A percentile compares a stretch with the other conserved stretches of the same genome.
Conservation (phyloP, 441 rosid genomes). For the Flueggea neowawraea region DNA sequence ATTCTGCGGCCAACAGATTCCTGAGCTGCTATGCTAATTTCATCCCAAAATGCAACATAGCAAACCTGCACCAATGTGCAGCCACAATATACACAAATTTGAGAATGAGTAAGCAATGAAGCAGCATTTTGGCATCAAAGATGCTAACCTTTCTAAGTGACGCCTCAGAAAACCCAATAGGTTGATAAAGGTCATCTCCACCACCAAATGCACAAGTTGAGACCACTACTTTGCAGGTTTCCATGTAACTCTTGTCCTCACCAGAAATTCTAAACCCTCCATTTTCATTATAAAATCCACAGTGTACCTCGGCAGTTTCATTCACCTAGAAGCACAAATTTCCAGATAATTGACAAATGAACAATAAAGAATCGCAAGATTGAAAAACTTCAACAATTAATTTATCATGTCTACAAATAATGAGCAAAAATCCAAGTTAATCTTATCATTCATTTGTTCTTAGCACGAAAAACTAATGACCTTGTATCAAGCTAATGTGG, state of each 20-base stretch:
- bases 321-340: slow-evolving; percentile 52
- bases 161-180: slow-evolving; percentile 78
- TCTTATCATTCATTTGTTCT: too few relatives aligned
- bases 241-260: slow-evolving; percentile 70
- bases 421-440: too few relatives aligned
- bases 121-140: background rate
- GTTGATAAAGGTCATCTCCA: slow-evolving; percentile 95
- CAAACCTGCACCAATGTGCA: slow-evolving; percentile 59
- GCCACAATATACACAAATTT: background rate
- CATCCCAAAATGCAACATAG: slow-evolving; percentile 98
- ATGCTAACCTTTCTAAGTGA: slow-evolving; percentile 66
- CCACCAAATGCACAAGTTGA: slow-evolving; percentile 99
- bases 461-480: too few relatives aligned
- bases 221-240: slow-evolving; percentile 64
- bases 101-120: background rate
- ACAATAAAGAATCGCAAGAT: too few relatives aligned
- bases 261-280: slow-evolving; percentile 75
- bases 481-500: too few relatives aligned
- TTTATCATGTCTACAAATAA: too few relatives aligned
- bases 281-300: slow-evolving; percentile 79
- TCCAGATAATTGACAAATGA: background rate
- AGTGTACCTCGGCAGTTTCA: slow-evolving; percentile 61
- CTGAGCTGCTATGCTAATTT: slow-evolving; percentile 75
- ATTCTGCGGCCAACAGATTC: slow-evolving; percentile 55
- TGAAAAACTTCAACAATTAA: too few relatives aligned